These are phyloP conservation scores for Lichtheimia hyalospora DNA, from an alignment of 371 early-diverging fungal genomes.

Conservation along the genomic window DNA sequence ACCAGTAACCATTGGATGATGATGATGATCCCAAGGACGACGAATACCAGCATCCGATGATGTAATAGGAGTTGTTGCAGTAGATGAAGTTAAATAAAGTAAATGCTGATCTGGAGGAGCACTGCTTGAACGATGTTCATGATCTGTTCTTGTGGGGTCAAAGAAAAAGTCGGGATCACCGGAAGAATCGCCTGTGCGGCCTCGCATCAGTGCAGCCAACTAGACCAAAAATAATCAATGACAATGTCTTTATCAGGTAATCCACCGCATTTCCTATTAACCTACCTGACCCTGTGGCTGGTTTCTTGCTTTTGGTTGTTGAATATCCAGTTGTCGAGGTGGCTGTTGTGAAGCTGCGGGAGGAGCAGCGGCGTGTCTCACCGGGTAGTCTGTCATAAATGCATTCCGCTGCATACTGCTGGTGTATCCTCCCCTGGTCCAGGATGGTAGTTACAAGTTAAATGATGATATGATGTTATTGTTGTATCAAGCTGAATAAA, in stretches of 20 bases:
- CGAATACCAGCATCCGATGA: neutral
- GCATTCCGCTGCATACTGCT: conserved; percentile 9
- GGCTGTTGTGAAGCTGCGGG: neutral
- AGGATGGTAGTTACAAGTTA: no score
- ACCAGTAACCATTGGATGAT: neutral
- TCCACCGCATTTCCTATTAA: neutral
- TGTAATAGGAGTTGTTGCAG: conserved; percentile 4
- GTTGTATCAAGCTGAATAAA: no score
- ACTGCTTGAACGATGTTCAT: conserved; percentile 13
- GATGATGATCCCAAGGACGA: conserved; percentile 4
- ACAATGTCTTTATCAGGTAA: neutral
- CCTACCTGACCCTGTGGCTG: conserved; percentile 29
- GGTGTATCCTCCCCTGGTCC: neutral
- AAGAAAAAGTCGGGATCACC: conserved; percentile 14
- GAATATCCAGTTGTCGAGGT: conserved; percentile 18
- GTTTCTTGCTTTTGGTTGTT: conserved; percentile 26
- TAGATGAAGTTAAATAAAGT: conserved; percentile 10
- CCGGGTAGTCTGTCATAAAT: conserved; percentile 11
- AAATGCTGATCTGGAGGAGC: conserved; percentile 11
- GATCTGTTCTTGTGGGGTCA: conserved; percentile 14
- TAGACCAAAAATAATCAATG: conserved; percentile 2
- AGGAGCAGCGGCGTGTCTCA: neutral
- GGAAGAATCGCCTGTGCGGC: conserved; percentile 14
- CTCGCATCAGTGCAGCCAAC: conserved; percentile 26
- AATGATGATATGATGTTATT: no score